Conservation (phyloP, 1,284 basidiomycete genomes). For the Boletus nobilissimus region DNA sequence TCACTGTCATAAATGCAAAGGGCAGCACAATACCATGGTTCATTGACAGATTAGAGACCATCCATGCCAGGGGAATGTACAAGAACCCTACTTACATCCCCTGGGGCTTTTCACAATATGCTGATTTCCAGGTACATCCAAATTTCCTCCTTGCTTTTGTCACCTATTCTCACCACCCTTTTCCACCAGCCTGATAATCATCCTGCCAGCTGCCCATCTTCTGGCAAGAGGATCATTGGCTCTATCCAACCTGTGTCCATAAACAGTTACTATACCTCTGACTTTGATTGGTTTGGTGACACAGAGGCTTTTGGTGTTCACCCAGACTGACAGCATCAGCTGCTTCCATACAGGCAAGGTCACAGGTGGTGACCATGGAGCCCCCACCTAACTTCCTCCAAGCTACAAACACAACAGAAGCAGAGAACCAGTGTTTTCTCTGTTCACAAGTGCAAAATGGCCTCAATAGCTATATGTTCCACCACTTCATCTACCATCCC, state of each 20-base stretch:
- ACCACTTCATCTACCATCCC: constrained; percentile 90
- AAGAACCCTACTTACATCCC: constrained; percentile 81
- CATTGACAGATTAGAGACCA: constrained; percentile 63
- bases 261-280: constrained; percentile 79
- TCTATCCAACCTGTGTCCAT: constrained; percentile 61
- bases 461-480: constrained; percentile 86
- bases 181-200: constrained; percentile 63
- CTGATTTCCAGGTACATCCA: constrained; percentile 74
- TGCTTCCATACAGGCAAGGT: constrained; percentile 95
- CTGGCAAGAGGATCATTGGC: constrained; percentile 82
- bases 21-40: too few species aligned
- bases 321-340: constrained; percentile 92
- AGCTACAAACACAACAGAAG: constrained; percentile 71
- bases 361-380: constrained; percentile 86
- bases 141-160: background rate
- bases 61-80: constrained; percentile 89
- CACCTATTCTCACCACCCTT: background rate
- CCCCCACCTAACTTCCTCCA: constrained; percentile 70
- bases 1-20: too few species aligned
- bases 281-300: constrained; percentile 94
- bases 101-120: constrained; percentile 87
- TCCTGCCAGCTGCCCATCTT: constrained; percentile 82
- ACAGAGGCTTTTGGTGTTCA: constrained; percentile 97
- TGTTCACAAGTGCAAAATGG: constrained; percentile 69
- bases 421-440: constrained; percentile 80